Conservation (phyloP, 163 green algal species). For the Scenedesmus sp. region DNA sequence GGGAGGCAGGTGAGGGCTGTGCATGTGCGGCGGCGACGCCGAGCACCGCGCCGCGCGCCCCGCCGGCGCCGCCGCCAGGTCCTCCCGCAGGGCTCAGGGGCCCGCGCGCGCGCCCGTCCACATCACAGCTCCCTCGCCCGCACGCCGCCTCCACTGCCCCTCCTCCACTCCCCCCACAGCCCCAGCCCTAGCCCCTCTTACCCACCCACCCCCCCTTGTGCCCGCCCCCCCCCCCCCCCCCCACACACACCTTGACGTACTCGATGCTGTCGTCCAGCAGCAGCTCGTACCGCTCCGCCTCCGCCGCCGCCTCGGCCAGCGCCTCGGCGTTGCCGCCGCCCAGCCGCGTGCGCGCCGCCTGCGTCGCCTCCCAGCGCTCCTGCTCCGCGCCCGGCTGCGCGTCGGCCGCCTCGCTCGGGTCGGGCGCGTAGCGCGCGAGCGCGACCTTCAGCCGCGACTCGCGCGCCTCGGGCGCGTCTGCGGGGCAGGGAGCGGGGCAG, state of each 20-base stretch:
- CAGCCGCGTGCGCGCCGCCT: slow-evolving; percentile 69
- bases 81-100: too few species aligned
- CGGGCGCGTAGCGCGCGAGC: slow-evolving; percentile 67
- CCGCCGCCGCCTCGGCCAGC: slow-evolving; percentile 38
- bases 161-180: not conserved
- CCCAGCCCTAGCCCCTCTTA: too few species aligned
- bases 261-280: slow-evolving; percentile 97
- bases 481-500: slow-evolving; percentile 28
- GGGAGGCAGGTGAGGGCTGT: too few species aligned
- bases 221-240: not conserved
- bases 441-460: slow-evolving; percentile 47
- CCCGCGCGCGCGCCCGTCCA: too few species aligned
- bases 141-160: slow-evolving; percentile 16
- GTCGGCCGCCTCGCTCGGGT: slow-evolving; percentile 60
- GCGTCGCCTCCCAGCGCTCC: slow-evolving; percentile 92
- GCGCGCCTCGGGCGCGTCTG: slow-evolving; percentile 46
- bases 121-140: too few species aligned
- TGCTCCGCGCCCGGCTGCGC: slow-evolving; percentile 82
- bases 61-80: not conserved
- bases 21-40: not conserved
- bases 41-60: not conserved
- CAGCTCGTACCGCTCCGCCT: slow-evolving; percentile 77
- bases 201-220: slow-evolving; percentile 3
- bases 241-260: slow-evolving; percentile 77
- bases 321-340: slow-evolving; percentile 35